Conservation (phyloP, 140 eudicot genomes). For the Erigeron philadelphicus region DNA sequence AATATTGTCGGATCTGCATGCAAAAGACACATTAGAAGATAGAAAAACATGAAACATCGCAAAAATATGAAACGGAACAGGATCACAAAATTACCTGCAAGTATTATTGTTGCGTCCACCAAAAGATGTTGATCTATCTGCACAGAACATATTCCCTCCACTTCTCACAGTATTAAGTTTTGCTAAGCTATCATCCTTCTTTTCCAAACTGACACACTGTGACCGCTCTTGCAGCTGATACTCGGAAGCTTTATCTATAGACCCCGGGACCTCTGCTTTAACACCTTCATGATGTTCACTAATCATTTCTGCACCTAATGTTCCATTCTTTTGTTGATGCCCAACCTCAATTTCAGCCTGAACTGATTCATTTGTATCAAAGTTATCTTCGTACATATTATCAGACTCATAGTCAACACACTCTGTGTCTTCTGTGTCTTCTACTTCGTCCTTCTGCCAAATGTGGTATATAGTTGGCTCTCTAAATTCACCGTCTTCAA, state of each 20-base stretch:
- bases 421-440: conserved; percentile 45
- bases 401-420: conserved; percentile 77
- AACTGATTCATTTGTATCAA: conserved; percentile 50
- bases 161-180: not conserved
- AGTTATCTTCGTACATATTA: conserved; percentile 48
- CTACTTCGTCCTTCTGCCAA: conserved; percentile 58
- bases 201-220: conserved; percentile 20
- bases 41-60: not conserved
- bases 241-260: not conserved
- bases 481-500: conserved; percentile 84
- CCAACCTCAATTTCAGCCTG: conserved; percentile 32
- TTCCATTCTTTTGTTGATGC: conserved; percentile 28
- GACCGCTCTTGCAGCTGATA: conserved; percentile 25
- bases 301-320: conserved; percentile 15
- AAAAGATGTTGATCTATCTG: conserved; percentile 33
- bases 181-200: conserved; percentile 25
- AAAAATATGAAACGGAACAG: not conserved
- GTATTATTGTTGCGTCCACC: conserved; percentile 21
- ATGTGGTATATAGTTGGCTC: conserved; percentile 35
- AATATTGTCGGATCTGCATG: conserved; percentile 31
- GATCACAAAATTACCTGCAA: conserved; percentile 35
- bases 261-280: conserved; percentile 17
- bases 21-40: conserved; percentile 13
- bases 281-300: conserved; percentile 17
- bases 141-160: conserved; percentile 28